Conservation (phyloP, 164 flowering plant species). For the Litsea cubeba region DNA sequence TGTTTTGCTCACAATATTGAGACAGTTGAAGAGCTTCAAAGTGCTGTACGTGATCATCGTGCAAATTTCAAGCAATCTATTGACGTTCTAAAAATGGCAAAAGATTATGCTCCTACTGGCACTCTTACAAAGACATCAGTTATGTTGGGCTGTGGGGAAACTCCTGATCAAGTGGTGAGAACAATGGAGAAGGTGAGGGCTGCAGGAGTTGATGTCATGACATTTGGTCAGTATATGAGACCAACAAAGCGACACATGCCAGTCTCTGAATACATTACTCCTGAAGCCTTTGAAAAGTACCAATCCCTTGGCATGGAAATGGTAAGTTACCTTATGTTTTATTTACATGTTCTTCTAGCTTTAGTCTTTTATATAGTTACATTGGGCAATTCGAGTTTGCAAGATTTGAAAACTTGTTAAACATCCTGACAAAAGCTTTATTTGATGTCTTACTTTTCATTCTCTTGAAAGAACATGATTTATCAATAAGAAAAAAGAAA, state of each 20-base stretch:
- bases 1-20: conserved; percentile 97
- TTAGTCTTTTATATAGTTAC: not conserved
- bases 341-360: not conserved
- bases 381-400: not conserved
- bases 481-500: no score
- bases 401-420: not conserved
- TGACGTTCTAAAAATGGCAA: conserved; percentile 78
- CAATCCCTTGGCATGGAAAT: conserved; percentile 76
- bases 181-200: conserved; percentile 97
- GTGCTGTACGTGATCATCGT: conserved; percentile 76
- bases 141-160: conserved; percentile 98
- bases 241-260: conserved; percentile 99
- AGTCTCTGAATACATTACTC: conserved; percentile 84
- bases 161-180: conserved; percentile 82
- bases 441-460: no score
- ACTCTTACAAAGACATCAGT: conserved; percentile 93
- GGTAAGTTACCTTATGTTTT: conserved; percentile 35
- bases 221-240: conserved; percentile 95
- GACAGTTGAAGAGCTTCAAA: conserved; percentile 97
- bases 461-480: no score
- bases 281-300: conserved; percentile 91
- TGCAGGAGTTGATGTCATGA: conserved; percentile 95
- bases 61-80: conserved; percentile 92
- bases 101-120: conserved; percentile 75
- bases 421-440: not conserved